Evolutionary conservation across 2,329 filamentous ascomycete genomes (phyloP), one percentile per base, ranked within the genome.

Genomic region (Ophiocordyceps camponoti-rufipedis): DNA sequence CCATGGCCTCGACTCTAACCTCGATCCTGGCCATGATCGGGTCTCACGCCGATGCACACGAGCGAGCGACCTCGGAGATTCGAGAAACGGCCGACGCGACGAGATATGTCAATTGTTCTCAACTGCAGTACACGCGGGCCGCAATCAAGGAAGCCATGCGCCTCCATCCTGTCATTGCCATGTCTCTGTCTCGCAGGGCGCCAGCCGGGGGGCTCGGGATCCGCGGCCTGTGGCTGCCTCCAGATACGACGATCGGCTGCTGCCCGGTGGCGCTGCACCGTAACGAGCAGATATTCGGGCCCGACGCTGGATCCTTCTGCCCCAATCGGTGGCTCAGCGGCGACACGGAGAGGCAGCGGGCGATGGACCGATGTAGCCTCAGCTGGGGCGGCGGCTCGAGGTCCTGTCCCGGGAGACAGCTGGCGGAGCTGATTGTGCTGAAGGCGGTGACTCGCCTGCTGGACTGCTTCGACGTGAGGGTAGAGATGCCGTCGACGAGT

Each of bases 321-420:
- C 71, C 72, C 0, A 58, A 62, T 1, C 62, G 74, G 8, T 76
- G 74, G 71, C 54, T 72, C 1, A 50, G 50, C 2, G 58, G 55
- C 10, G 57, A 58, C 0, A 43, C 48, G 5, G 48, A 52, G 29
- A 45, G 54, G 6, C 16, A 45, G n/a, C 59, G 61, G 28, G 51
- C 48, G 12, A 72, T 72, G 65, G 68, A 74, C 14, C 58, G 68
- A 13, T 62, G 58, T 43, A 74, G 64, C 48, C 57, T 75, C 7
- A 68, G 61, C 6, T 75, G 69, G 68, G 71, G 71, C 3, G 70
- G 69, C 2, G 69, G 71, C 3, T 61, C 65, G 3, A 62, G 70
- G 32, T 66, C 63, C 0, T 75, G 71, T 47, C 71, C 71, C 0
- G 71, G 71, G 0, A 55, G 67, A 4, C 62, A 71, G 40, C 55